Conservation (phyloP, 768 basidiomycete genomes). For the Austroboletus eburneus region DNA sequence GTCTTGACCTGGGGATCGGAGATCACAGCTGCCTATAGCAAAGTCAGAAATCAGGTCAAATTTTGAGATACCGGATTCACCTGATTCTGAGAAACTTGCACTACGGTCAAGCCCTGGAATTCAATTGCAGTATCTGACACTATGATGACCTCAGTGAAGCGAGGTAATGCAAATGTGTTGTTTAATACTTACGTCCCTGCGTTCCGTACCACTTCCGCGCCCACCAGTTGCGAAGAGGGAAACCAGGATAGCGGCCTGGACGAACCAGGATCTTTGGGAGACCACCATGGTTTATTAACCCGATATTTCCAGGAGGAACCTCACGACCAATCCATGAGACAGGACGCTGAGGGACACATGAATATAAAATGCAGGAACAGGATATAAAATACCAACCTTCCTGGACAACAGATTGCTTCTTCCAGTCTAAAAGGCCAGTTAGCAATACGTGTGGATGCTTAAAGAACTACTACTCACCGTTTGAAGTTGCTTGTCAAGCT, state of each 20-base stretch:
- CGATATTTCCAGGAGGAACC: slow-evolving; percentile 66
- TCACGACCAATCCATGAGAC: slow-evolving; percentile 69
- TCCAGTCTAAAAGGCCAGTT: slow-evolving; percentile 43
- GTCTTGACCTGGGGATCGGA: slow-evolving; percentile 58
- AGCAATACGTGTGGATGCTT: neutral
- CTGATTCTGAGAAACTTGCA: slow-evolving; percentile 84
- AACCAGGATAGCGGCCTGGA: slow-evolving; percentile 74
- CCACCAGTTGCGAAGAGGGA: slow-evolving; percentile 83
- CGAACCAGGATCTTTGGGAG: slow-evolving; percentile 69
- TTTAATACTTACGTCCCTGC: slow-evolving; percentile 50
- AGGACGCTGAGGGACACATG: slow-evolving; percentile 37
- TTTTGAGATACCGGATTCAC: slow-evolving; percentile 22
- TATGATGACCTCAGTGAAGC: slow-evolving; percentile 23
- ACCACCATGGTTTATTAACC: slow-evolving; percentile 80
- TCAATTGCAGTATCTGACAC: slow-evolving; percentile 81
- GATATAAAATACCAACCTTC: slow-evolving; percentile 39
- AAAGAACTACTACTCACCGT: slow-evolving; percentile 22
- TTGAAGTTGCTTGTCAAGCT: slow-evolving; percentile 60
- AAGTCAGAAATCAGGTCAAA: neutral
- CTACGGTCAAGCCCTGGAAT: slow-evolving; percentile 76
- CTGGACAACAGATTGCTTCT: slow-evolving; percentile 55
- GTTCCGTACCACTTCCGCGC: slow-evolving; percentile 70
- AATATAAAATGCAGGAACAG: neutral
- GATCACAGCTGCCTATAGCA: slow-evolving; percentile 59
- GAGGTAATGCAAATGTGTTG: neutral